Evolutionary conservation across 805 yeast species (phyloP).

Genomic region (Metschnikowia hibisci): DNA sequence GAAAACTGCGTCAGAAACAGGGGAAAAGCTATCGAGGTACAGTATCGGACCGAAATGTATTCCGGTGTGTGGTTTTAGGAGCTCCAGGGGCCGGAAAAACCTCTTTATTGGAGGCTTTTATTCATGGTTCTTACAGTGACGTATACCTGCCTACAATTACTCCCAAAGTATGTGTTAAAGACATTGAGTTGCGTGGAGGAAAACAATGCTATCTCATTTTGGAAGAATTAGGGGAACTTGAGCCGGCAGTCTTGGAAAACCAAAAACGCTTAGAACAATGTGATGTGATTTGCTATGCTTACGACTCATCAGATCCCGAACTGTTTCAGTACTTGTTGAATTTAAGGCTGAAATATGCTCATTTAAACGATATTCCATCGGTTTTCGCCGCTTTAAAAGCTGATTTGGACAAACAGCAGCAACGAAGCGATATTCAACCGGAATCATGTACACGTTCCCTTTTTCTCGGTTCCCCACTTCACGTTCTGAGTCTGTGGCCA

Average conservation of each 20-base stretch:
- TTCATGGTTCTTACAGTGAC: constrained; percentile 69
- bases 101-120: constrained; percentile 75
- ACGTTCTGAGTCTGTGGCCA: constrained; percentile 87
- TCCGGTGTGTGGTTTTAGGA: constrained; percentile 85
- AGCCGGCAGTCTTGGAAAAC: constrained; percentile 76
- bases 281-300: constrained; percentile 84
- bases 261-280: constrained; percentile 68
- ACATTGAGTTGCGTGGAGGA: constrained; percentile 91
- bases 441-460: constrained; percentile 74
- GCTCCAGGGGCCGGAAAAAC: constrained; percentile 85
- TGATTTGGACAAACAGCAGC: constrained; percentile 93
- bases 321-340: constrained; percentile 81
- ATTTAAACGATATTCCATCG: constrained; percentile 63
- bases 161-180: constrained; percentile 82
- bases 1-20: constrained; percentile 67
- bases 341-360: constrained; percentile 55
- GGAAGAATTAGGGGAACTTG: constrained; percentile 86
- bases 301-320: constrained; percentile 95
- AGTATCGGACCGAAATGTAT: constrained; percentile 81
- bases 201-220: constrained; percentile 89
- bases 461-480: constrained; percentile 75
- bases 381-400: constrained; percentile 92
- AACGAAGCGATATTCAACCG: constrained; percentile 79
- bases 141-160: constrained; percentile 75
- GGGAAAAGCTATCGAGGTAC: constrained; percentile 59